Evolutionary conservation across 1,139 yeast species (phyloP), one percentile per base, ranked within the genome.

Genomic region (Magnusiomyces tetraspermus): DNA sequence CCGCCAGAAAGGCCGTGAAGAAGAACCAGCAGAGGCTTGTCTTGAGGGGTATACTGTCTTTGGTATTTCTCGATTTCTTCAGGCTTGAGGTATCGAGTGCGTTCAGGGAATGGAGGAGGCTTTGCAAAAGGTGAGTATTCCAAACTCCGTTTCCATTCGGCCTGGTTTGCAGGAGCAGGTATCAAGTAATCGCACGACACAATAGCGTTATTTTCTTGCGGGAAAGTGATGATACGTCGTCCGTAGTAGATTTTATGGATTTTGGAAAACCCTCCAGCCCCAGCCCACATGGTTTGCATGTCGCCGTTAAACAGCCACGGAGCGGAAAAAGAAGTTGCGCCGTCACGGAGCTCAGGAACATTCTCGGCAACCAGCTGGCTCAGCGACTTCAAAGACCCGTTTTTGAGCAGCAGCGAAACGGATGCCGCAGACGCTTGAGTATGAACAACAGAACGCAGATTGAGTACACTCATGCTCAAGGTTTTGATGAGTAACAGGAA

Each of bases 1-100:
- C 97, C 96, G 23, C 97, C 97, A 3, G 88, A 90, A 42, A 90
- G 76, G 0, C 97, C 97, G 64, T 90, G 97, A 50, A 83, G 70
- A 4, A 84, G 74, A 26, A 89, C 76, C 37, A 85, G 76, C 52
- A 89, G 70, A 1, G 96, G 96, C 52, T 72, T 76, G 3, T 70
- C 67, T 30, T 71, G 73, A 1, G 30, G 21, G 43, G 43, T 24
- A 28, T 46, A 46, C 2, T 42, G 8, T 10, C 46, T 24, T 21
- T 40, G 37, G 41, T 30, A 28, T 15, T 46, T 51, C 2, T 61
- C 63, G n/a, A 76, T 53, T 63, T 82, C 88, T 4, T 70, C 72
- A 1, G 76, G 72, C 2, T 76, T 72, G 60, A 87, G 74, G 62
- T 81, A 86, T 61, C 96, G 75, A 1, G 95, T 84, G 63, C 95